Evolutionary conservation across 768 basidiomycete genomes (phyloP).

Genomic region (Hericium coralloides): DNA sequence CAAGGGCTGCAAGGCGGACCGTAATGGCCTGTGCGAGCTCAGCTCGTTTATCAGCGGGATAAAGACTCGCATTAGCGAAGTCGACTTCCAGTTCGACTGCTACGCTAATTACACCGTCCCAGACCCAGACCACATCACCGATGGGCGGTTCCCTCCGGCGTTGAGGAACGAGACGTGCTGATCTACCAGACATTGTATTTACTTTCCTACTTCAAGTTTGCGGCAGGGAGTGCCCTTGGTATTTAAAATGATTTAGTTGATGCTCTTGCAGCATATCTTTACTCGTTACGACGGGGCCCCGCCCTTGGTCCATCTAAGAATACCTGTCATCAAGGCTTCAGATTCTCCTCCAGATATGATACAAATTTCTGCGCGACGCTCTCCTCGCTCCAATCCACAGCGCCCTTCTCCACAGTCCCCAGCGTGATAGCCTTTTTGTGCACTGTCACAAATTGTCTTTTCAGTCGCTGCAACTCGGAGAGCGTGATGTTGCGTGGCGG

Average conservation of each 20-base stretch:
- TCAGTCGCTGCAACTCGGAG: conserved; percentile 80
- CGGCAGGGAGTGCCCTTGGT: too few species aligned
- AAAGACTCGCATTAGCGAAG: too few species aligned
- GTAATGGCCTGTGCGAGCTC: not conserved
- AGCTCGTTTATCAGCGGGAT: too few species aligned
- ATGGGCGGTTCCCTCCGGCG: too few species aligned
- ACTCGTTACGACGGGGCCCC: too few species aligned
- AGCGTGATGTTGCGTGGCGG: conserved; percentile 70
- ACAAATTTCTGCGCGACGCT: conserved; percentile 65
- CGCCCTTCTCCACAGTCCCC: conserved; percentile 69
- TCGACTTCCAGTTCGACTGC: too few species aligned
- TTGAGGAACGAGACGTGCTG: conserved; percentile 29
- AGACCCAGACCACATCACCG: too few species aligned
- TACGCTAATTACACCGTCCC: too few species aligned
- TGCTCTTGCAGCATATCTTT: too few species aligned
- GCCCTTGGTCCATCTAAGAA: not conserved
- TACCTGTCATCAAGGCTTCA: conserved; percentile 30
- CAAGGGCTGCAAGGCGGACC: conserved; percentile 28
- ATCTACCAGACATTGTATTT: conserved; percentile 7
- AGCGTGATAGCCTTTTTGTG: conserved; percentile 87
- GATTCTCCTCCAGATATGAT: conserved; percentile 61
- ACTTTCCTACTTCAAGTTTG: too few species aligned
- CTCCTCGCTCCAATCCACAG: conserved; percentile 69
- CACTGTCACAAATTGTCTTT: conserved; percentile 83
- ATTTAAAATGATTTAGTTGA: too few species aligned